Percentiles rank a stretch among this genome's conserved stretches.
phyloP scores from a whole-genome alignment of 768 basidiomycete species.

The Podaxis carcinomalis region DNA sequence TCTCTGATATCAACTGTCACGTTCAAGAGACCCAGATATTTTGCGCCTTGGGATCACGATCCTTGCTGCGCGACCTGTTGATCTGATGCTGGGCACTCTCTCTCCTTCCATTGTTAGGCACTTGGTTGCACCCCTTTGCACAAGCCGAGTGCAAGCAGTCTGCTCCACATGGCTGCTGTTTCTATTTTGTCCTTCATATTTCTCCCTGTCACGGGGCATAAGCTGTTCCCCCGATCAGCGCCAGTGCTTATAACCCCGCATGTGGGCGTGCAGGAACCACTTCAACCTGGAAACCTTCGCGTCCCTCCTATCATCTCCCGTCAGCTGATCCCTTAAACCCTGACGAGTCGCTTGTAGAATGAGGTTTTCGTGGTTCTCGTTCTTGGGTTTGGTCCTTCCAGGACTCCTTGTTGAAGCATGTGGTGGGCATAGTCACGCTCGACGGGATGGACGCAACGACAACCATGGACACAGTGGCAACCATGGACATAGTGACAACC shows the following conservation, averaged over 20 bases:
- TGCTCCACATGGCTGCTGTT: background rate
- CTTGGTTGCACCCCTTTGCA: background rate
- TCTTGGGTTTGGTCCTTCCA: background rate
- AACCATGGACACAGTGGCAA: constrained; percentile 17
- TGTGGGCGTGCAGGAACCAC: no score
- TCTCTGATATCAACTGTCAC: constrained; percentile 22
- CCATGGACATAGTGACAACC: constrained; percentile 15
- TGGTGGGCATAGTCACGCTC: constrained; percentile 2
- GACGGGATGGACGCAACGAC: constrained; percentile 6
- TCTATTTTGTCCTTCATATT: background rate
- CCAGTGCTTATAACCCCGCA: no score
- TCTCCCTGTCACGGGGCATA: background rate
- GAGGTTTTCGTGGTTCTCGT: background rate
- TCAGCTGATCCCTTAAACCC: background rate
- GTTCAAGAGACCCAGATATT: background rate
- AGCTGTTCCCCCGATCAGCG: no score
- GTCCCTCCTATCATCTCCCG: background rate
- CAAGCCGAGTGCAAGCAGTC: background rate
- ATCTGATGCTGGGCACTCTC: background rate
- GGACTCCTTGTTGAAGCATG: background rate
- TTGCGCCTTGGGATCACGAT: background rate
- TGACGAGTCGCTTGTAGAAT: background rate
- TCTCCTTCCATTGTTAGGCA: background rate
- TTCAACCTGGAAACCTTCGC: no score
- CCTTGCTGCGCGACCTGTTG: background rate